These are phyloP conservation scores for Carex littledalei DNA, from an alignment of 176 grass and related monocot species.

Conservation along the genomic window DNA sequence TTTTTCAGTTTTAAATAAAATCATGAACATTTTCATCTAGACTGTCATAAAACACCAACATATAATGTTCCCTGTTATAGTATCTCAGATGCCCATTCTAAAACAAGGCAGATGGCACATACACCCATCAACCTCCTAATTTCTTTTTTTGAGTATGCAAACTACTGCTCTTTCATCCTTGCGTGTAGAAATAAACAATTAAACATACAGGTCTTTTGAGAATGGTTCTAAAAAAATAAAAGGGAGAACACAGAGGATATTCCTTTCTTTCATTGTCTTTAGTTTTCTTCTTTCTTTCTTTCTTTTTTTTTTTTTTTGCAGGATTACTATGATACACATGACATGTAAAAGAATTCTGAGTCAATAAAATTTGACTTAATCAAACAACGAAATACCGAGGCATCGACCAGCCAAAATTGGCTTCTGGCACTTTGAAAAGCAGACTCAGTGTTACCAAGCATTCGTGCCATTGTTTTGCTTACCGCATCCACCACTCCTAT, in stretches of 20 bases:
- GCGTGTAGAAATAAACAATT: not conserved
- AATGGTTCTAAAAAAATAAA: not conserved
- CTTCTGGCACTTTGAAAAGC: slow-evolving; percentile 96
- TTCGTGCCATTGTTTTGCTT: slow-evolving; percentile 94
- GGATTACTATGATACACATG: not conserved
- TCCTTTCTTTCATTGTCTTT: not conserved
- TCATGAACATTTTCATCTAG: not conserved
- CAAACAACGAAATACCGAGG: slow-evolving; percentile 36
- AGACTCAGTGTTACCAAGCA: slow-evolving; percentile 79
- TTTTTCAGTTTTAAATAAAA: not conserved
- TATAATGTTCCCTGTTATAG: not conserved
- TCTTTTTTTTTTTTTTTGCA: no score
- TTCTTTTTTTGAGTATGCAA: not conserved
- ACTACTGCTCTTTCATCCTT: not conserved
- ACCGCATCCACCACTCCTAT: slow-evolving; percentile 96
- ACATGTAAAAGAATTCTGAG: not conserved
- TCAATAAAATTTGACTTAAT: slow-evolving; percentile 12
- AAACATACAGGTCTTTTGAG: not conserved
- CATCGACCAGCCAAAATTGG: slow-evolving; percentile 98
- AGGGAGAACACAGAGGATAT: not conserved
- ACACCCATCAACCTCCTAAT: not conserved
- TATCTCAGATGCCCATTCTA: not conserved
- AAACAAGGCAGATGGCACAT: not conserved
- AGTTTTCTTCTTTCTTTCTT: not conserved
- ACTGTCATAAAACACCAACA: not conserved